Conservation (phyloP, 225 moss, liverwort and hornwort genomes). For the Physcomitrellopsis africana region DNA sequence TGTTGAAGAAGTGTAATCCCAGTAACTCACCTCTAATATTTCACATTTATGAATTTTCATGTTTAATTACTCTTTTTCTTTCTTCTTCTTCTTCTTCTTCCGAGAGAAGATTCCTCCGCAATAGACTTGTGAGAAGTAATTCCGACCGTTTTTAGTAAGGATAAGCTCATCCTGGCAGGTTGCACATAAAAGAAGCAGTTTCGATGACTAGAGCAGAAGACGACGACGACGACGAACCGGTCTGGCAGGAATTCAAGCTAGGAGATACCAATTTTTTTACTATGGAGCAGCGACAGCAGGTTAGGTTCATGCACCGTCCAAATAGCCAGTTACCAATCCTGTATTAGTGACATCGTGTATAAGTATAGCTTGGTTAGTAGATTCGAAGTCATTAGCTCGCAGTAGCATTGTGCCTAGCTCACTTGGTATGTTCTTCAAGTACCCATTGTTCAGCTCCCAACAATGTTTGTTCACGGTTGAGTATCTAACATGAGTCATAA, state of each 20-base stretch:
- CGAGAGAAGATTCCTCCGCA: not conserved
- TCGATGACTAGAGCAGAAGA: slow-evolving; percentile 72
- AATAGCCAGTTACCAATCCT: not conserved
- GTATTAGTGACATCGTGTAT: not conserved
- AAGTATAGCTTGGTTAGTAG: no score
- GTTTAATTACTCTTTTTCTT: slow-evolving; percentile 14
- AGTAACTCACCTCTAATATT: not conserved
- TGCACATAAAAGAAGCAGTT: slow-evolving; percentile 77
- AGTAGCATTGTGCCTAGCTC: no score
- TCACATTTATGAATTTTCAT: not conserved
- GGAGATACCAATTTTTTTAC: slow-evolving; percentile 78
- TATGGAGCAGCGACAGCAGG: slow-evolving; percentile 86
- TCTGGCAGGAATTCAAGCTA: slow-evolving; percentile 87
- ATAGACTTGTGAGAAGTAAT: not conserved
- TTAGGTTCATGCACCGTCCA: slow-evolving; percentile 27
- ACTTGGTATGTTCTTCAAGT: no score
- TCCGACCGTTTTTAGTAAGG: not conserved
- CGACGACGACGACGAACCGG: slow-evolving; percentile 69
- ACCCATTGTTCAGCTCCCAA: no score
- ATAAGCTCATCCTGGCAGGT: slow-evolving; percentile 45
- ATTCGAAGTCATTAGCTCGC: no score
- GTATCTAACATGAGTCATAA: no score
- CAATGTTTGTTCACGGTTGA: no score
- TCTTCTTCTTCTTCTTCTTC: not conserved
- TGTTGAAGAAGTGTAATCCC: not conserved